phyloP scores from a whole-genome alignment of 2,329 filamentous ascomycete genomes.

The Rhinocladiella similis region DNA sequence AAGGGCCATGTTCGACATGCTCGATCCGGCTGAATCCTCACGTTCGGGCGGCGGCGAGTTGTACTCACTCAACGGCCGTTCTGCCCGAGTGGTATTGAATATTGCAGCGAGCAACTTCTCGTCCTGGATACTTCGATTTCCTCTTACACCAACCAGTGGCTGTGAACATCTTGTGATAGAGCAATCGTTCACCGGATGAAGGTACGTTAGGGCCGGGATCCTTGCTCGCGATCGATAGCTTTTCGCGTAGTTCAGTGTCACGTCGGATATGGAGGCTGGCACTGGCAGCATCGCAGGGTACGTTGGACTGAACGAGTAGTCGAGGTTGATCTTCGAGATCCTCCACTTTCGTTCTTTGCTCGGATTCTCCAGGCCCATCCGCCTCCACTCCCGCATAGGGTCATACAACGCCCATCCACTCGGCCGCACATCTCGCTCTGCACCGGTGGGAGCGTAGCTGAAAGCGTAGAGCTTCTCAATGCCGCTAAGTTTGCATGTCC shows the following conservation, averaged over 20 bases:
- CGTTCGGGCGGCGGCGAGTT: constrained; percentile 40
- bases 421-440: constrained; percentile 63
- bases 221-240: constrained; percentile 84
- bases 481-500: constrained; percentile 78
- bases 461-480: constrained; percentile 93
- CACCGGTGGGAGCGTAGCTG: constrained; percentile 69
- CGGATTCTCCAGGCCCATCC: constrained; percentile 84
- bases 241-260: constrained; percentile 88
- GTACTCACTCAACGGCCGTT: constrained; percentile 43
- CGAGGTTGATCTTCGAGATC: constrained; percentile 82
- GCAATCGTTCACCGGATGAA: constrained; percentile 96
- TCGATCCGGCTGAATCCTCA: constrained; percentile 39
- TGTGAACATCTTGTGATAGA: constrained; percentile 95
- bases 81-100: constrained; percentile 70
- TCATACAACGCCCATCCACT: constrained; percentile 87
- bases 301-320: constrained; percentile 75
- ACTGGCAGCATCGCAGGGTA: constrained; percentile 86
- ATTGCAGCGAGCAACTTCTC: constrained; percentile 91
- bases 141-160: constrained; percentile 79
- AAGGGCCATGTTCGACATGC: constrained; percentile 49
- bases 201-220: constrained; percentile 86
- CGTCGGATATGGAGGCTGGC: constrained; percentile 90
- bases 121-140: constrained; percentile 91
- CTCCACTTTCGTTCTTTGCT: constrained; percentile 81
- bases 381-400: constrained; percentile 77